A percentile compares a stretch with the other conserved stretches of the same genome.
phyloP scores from a whole-genome alignment of 2,329 filamentous ascomycete species.

The Hymenoscyphus fraxineus region DNA sequence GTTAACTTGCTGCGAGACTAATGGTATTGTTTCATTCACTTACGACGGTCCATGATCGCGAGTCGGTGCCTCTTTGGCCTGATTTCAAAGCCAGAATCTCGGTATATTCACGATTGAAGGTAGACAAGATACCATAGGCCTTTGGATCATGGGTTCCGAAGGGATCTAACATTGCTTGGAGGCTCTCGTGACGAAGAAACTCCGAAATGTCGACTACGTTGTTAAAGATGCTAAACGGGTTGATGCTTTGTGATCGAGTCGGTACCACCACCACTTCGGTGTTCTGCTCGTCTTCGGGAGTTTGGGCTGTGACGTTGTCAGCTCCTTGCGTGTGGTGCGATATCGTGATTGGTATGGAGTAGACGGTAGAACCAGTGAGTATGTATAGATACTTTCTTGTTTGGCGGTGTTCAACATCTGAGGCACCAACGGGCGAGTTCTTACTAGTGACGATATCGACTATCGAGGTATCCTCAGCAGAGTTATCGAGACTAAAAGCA shows the following conservation, averaged over 20 bases:
- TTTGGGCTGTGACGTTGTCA: not conserved
- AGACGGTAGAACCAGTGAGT: not conserved
- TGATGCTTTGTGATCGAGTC: not conserved
- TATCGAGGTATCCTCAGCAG: not conserved
- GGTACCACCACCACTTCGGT: not conserved
- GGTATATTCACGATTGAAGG: not conserved
- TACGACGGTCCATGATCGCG: constrained; percentile 5
- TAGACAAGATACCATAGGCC: not conserved
- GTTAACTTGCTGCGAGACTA: constrained; percentile 3
- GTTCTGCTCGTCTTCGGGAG: not conserved
- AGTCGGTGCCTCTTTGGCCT: constrained; percentile 4
- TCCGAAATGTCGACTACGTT: not conserved
- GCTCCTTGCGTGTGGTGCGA: not conserved
- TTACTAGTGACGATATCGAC: not conserved
- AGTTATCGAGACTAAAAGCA: not conserved
- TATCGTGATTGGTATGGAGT: not conserved
- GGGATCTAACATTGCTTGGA: not conserved
- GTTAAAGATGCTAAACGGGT: not conserved
- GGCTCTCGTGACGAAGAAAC: not conserved
- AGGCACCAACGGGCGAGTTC: not conserved
- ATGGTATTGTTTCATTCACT: not conserved
- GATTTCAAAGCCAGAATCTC: not conserved
- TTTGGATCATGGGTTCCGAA: not conserved
- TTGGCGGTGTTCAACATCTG: not conserved
- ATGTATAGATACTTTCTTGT: not conserved